phyloP scores from a whole-genome alignment of 257 asterid genomes.

The Solanum arcanum region DNA sequence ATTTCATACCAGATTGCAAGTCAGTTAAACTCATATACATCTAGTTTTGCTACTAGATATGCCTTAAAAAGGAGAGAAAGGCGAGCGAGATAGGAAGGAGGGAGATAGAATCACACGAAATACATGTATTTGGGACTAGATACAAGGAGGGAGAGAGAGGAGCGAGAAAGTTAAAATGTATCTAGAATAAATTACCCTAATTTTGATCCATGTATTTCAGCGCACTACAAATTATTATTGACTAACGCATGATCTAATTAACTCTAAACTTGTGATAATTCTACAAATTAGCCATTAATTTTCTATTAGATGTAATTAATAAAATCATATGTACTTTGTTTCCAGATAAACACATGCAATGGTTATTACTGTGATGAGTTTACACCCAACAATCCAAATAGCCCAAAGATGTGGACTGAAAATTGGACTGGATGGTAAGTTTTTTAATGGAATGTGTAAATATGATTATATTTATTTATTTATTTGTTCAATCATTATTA shows the following conservation, averaged over 20 bases:
- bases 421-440: constrained; percentile 88
- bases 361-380: constrained; percentile 64
- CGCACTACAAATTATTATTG: not conserved
- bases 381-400: constrained; percentile 43
- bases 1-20: not conserved
- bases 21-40: not conserved
- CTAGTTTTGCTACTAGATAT: not conserved
- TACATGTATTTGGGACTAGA: not conserved
- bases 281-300: not conserved
- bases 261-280: not conserved
- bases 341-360: constrained; percentile 62
- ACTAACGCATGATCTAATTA: not conserved
- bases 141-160: not conserved
- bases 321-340: not conserved
- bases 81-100: too few species aligned
- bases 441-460: not conserved
- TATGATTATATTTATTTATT: not conserved
- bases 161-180: too few species aligned
- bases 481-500: not conserved
- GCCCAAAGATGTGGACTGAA: constrained; percentile 89
- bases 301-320: not conserved
- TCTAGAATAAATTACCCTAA: not conserved
- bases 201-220: too few species aligned
- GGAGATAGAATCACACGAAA: not conserved
- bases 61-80: too few species aligned